Percentiles rank a stretch among this genome's conserved stretches.
Conservation (phyloP, 306 rosid species). For the Rosa persica region DNA sequence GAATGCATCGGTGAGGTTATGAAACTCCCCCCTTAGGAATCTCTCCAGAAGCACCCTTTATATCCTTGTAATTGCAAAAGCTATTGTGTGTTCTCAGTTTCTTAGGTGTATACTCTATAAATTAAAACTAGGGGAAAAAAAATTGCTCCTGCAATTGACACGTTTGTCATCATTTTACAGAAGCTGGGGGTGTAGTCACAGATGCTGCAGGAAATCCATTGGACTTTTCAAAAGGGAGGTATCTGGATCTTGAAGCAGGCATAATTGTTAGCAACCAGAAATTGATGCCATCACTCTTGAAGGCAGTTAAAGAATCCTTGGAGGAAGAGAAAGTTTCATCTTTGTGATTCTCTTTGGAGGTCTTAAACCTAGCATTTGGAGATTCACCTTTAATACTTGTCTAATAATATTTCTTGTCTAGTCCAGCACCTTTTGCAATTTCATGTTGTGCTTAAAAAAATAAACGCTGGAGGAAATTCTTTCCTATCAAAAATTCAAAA, state of each 20-base stretch:
- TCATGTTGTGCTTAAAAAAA: neutral
- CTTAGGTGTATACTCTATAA: neutral
- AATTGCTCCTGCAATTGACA: neutral
- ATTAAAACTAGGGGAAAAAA: neutral
- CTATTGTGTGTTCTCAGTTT: neutral
- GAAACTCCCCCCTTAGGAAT: neutral
- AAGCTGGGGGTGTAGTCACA: conserved; percentile 80
- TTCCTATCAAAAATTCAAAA: neutral
- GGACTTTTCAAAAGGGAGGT: conserved; percentile 87
- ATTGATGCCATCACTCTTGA: too few relatives aligned
- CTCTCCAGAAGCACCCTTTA: neutral
- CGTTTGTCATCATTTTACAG: conserved; percentile 39
- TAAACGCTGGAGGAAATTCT: neutral
- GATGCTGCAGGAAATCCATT: conserved; percentile 87
- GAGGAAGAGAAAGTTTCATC: conserved; percentile 60
- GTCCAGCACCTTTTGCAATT: neutral
- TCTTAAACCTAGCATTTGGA: neutral
- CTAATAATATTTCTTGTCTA: neutral
- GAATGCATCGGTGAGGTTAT: neutral
- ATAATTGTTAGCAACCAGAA: conserved; percentile 65
- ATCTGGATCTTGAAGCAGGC: conserved; percentile 74
- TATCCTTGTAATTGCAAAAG: neutral
- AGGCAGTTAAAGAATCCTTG: conserved; percentile 75
- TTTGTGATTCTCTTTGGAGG: conserved; percentile 37
- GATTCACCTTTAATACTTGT: neutral